A percentile compares a stretch with the other conserved stretches of the same genome.
These are phyloP conservation scores for Westerdykella sp. DNA, from an alignment of 2,329 filamentous ascomycete species.

Conservation along the genomic window DNA sequence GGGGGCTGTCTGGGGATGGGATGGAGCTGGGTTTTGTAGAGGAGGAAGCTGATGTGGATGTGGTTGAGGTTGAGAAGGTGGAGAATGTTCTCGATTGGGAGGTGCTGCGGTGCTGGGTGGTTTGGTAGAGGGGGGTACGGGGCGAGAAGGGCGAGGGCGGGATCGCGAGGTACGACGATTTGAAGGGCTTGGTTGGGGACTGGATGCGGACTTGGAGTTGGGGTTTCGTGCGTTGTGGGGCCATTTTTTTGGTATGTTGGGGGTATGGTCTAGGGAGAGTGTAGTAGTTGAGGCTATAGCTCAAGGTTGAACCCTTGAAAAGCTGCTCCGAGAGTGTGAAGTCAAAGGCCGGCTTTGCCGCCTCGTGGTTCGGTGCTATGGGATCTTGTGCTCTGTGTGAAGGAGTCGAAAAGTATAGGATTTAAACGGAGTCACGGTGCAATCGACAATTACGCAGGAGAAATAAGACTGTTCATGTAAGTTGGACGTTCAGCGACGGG, in stretches of 20 bases:
- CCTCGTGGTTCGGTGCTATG: too few relatives aligned
- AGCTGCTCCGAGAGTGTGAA: background rate
- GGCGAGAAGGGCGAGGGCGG: conserved; percentile 43
- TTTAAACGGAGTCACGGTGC: too few relatives aligned
- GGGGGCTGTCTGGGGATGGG: conserved; percentile 3
- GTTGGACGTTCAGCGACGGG: too few relatives aligned
- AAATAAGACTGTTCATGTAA: too few relatives aligned
- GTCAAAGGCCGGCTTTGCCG: background rate
- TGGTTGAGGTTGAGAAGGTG: conserved; percentile 12
- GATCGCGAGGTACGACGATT: conserved; percentile 40
- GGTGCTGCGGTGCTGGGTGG: conserved; percentile 1
- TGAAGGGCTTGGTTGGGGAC: conserved; percentile 31
- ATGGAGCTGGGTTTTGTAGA: background rate
- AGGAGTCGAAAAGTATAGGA: too few relatives aligned
- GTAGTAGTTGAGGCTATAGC: background rate
- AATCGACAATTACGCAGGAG: too few relatives aligned
- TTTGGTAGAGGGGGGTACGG: conserved; percentile 14
- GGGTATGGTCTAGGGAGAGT: background rate
- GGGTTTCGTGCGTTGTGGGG: background rate
- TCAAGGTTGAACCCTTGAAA: background rate
- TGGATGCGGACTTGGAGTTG: conserved; percentile 4
- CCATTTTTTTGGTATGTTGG: background rate
- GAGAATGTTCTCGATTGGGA: conserved; percentile 5
- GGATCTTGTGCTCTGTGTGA: too few relatives aligned
- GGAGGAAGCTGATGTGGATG: background rate